Evolutionary conservation across 129 eudicot species (phyloP), one percentile per base, ranked within the genome.

Genomic region (Apium graveolens): DNA sequence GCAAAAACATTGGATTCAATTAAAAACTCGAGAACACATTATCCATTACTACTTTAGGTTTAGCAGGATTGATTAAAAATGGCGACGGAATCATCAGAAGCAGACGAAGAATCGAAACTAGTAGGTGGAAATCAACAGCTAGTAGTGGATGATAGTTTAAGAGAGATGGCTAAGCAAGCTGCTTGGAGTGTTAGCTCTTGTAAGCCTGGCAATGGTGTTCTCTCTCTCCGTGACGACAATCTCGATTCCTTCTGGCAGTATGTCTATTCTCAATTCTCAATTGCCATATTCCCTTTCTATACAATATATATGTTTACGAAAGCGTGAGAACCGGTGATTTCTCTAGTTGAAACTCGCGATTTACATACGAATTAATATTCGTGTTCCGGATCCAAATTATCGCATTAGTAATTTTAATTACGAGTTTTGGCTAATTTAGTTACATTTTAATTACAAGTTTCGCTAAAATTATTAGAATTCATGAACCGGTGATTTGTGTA

Each of bases 151-250:
- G 90, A 79, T 7, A 97, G 90, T 77, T 86, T 90, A 1, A 86
- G 97, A 3, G 99, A 95, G 82, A 95, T 95, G 99, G 93, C 91
- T 0, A 95, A 90, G 37, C 92, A 78, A 38, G 96, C 95, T 5
- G 97, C 99, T 14, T 95, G 99, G 99, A 95, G 97, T 63, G 97
- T 95, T 20, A 95, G 98, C 85, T 91, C 98, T 57, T 91, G 93
- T 88, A 91, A 95, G 78, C 98, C 96, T 43, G 98, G 98, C 44
- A 91, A 95, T 79, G 92, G 92, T 18, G 96, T 95, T 37, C 83
- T 82, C 8, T 90, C 89, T 48, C 96, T 95, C 38, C 94, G 96
- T 29, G 98, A 95, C 75, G 97, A 95, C 46, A 95, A 90, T 81
- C 86, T 85, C 75, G 98, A 95, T n/a, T 88, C 97, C 80, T 95